Conservation (phyloP, 805 yeast genomes). For the Debaryomyces prosopidis region DNA sequence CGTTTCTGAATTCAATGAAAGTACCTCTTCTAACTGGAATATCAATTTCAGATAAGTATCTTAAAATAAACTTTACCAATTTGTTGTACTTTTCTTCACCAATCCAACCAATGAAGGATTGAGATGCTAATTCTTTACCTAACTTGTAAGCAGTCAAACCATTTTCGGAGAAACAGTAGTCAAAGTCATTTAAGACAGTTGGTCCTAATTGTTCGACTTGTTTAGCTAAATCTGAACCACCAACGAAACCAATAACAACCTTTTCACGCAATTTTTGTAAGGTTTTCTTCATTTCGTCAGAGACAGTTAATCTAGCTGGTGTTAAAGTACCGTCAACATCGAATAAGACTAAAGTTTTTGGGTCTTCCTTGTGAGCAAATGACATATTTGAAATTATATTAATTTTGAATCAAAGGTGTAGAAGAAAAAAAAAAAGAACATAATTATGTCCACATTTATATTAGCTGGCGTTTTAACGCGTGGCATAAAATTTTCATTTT, state of each 20-base stretch:
- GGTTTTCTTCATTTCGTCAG: conserved; percentile 74
- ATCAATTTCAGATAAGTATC: conserved; percentile 81
- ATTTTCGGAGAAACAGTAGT: conserved; percentile 95
- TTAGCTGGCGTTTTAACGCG: not conserved
- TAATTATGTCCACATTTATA: not conserved
- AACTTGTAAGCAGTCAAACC: conserved; percentile 96
- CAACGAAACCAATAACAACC: conserved; percentile 95
- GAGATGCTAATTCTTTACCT: conserved; percentile 87
- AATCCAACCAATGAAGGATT: conserved; percentile 91
- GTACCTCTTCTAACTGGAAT: conserved; percentile 98
- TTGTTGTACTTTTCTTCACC: conserved; percentile 94
- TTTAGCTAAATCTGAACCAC: conserved; percentile 93
- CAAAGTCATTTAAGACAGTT: conserved; percentile 74
- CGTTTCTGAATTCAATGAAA: conserved; percentile 97
- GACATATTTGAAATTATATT: conserved; percentile 37
- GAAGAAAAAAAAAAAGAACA: conserved; percentile 1
- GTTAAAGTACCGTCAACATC: conserved; percentile 99
- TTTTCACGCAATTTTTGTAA: conserved; percentile 81
- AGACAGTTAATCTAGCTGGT: conserved; percentile 84
- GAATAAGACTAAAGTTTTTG: conserved; percentile 86
- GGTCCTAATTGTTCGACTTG: conserved; percentile 96
- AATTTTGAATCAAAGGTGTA: conserved; percentile 2
- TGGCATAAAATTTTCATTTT: not conserved
- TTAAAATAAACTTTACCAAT: conserved; percentile 80
- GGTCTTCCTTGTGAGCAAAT: conserved; percentile 74